Evolutionary conservation across 148 eudicot genomes (phyloP).

Genomic region (Polygonum aviculare): DNA sequence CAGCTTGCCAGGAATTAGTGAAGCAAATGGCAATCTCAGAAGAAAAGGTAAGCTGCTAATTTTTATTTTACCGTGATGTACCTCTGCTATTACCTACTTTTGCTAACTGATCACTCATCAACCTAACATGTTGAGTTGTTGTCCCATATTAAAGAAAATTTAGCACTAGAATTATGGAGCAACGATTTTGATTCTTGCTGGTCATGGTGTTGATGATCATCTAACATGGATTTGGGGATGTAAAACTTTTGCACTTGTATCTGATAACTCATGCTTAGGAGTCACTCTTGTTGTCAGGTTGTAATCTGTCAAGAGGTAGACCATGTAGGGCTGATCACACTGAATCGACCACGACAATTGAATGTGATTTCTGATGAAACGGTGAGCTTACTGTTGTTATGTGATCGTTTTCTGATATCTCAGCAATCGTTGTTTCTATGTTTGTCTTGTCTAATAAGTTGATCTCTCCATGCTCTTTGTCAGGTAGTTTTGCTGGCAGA

Average conservation of each 20-base stretch:
- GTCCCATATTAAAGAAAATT: neutral
- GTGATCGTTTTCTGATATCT: neutral
- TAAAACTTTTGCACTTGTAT: neutral
- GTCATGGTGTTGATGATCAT: neutral
- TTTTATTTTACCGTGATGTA: neutral
- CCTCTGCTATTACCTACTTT: neutral
- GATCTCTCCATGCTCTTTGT: slow-evolving; percentile 3
- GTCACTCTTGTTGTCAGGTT: slow-evolving; percentile 35
- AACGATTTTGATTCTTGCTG: neutral
- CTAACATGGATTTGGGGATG: neutral
- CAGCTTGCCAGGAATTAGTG: neutral
- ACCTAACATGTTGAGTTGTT: neutral
- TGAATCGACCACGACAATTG: slow-evolving; percentile 81
- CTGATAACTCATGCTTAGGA: neutral
- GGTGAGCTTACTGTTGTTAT: slow-evolving; percentile 28
- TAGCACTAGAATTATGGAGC: neutral
- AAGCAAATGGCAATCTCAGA: slow-evolving; percentile 5
- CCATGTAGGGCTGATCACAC: slow-evolving; percentile 63
- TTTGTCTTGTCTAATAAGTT: slow-evolving; percentile 8
- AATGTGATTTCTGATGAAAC: slow-evolving; percentile 74
- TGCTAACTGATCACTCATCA: neutral
- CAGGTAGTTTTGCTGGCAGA: slow-evolving; percentile 72
- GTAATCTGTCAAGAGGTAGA: slow-evolving; percentile 64
- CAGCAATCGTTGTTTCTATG: neutral
- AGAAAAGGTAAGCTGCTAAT: neutral